Evolutionary conservation across 2,329 filamentous ascomycete genomes (phyloP).

Genomic region (Fusarium tuaranense): DNA sequence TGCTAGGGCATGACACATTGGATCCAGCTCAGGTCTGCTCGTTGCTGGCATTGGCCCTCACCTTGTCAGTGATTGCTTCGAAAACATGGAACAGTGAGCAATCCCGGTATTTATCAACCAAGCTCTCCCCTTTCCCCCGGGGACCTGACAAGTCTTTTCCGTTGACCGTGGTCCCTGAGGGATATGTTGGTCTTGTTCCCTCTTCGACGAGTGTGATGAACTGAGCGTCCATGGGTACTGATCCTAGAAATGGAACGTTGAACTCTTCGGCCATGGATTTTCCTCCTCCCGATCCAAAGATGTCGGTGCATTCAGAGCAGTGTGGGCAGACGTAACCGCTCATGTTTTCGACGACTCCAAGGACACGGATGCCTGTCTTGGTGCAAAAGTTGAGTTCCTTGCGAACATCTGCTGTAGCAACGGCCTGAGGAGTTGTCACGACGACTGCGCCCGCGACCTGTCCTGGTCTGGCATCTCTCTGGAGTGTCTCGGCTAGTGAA

Average conservation of each 20-base stretch:
- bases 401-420: constrained; percentile 91
- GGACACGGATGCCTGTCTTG: constrained; percentile 82
- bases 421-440: constrained; percentile 95
- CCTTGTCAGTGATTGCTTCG: constrained; percentile 67
- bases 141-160: constrained; percentile 63
- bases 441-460: constrained; percentile 90
- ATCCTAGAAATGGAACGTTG: constrained; percentile 83
- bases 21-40: constrained; percentile 23
- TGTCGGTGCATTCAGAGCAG: constrained; percentile 87
- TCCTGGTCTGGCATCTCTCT: constrained; percentile 70
- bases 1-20: constrained; percentile 1
- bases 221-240: constrained; percentile 91
- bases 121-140: constrained; percentile 40
- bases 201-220: constrained; percentile 91
- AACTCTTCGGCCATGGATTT: constrained; percentile 91
- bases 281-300: constrained; percentile 93
- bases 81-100: constrained; percentile 81
- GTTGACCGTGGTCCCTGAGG: constrained; percentile 72
- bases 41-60: constrained; percentile 41
- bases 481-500: constrained; percentile 87
- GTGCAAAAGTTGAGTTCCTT: constrained; percentile 95
- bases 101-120: constrained; percentile 78
- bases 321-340: constrained; percentile 86
- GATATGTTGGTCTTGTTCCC: constrained; percentile 72
- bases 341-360: constrained; percentile 98